These are phyloP conservation scores for Blakeslea trispora DNA, from an alignment of 371 early-diverging fungal genomes.

Conservation along the genomic window DNA sequence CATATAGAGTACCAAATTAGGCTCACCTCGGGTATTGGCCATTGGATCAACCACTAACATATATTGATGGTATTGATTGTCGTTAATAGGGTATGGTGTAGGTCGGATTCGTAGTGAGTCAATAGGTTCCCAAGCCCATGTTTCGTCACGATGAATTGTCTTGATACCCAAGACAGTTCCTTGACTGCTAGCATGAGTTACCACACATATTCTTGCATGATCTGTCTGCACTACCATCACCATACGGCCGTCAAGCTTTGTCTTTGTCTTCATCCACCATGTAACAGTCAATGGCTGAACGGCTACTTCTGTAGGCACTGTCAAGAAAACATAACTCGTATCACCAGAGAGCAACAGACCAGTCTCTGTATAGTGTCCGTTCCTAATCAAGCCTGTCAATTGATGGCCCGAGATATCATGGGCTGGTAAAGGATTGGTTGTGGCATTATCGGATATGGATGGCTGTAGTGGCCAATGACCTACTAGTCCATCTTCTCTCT, in stretches of 20 bases:
- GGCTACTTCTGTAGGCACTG: conserved; percentile 32
- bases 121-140: conserved; percentile 32
- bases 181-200: conserved; percentile 19
- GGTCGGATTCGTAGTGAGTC: conserved; percentile 25
- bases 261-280: conserved; percentile 49
- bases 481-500: conserved; percentile 32
- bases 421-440: conserved; percentile 34
- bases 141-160: conserved; percentile 25
- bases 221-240: conserved; percentile 48
- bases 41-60: conserved; percentile 27
- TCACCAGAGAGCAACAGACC: conserved; percentile 36
- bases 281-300: conserved; percentile 36
- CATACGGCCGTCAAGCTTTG: conserved; percentile 24
- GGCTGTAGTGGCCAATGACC: conserved; percentile 50
- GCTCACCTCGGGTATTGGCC: conserved; percentile 8
- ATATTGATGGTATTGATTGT: conserved; percentile 40
- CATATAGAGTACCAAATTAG: conserved; percentile 37
- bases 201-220: conserved; percentile 37
- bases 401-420: conserved; percentile 44
- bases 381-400: conserved; percentile 33
- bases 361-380: conserved; percentile 19
- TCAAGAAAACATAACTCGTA: conserved; percentile 40
- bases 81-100: conserved; percentile 31
- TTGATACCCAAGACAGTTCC: conserved; percentile 28
- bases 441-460: neutral